These are phyloP conservation scores for Tritrichomonas foetus DNA, from an alignment of 208 protist genomes.

Conservation along the genomic window DNA sequence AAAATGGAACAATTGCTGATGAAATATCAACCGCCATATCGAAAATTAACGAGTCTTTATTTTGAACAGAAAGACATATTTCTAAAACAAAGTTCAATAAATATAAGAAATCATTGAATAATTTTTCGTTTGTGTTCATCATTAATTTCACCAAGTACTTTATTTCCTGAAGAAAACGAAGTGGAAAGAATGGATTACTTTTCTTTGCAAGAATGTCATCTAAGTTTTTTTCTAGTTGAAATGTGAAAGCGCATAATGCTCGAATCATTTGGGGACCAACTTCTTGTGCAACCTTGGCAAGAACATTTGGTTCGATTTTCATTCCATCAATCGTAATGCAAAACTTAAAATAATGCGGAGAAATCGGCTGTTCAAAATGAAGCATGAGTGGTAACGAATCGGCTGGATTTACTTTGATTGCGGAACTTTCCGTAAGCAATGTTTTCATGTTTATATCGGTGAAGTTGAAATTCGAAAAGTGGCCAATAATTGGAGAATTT, in stretches of 20 bases:
- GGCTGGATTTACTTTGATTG: not conserved
- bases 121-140: not conserved
- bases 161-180: not conserved
- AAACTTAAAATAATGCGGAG: constrained; percentile 36
- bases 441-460: not conserved
- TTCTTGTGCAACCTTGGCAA: not conserved
- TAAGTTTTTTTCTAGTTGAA: not conserved
- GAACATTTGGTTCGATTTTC: not conserved
- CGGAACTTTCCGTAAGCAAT: not conserved
- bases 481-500: not conserved
- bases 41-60: too few relatives aligned
- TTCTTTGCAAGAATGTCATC: not conserved
- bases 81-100: too few relatives aligned
- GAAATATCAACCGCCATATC: not conserved
- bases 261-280: not conserved
- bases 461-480: constrained; percentile 29
- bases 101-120: not conserved
- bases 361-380: constrained; percentile 2
- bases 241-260: not conserved
- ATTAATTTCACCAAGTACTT: not conserved
- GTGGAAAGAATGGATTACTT: not conserved
- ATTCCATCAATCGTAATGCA: not conserved
- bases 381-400: not conserved
- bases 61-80: too few relatives aligned
- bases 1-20: not conserved